Evolutionary conservation across 164 flowering plant genomes (phyloP).

Genomic region (Warburgia ugandensis): DNA sequence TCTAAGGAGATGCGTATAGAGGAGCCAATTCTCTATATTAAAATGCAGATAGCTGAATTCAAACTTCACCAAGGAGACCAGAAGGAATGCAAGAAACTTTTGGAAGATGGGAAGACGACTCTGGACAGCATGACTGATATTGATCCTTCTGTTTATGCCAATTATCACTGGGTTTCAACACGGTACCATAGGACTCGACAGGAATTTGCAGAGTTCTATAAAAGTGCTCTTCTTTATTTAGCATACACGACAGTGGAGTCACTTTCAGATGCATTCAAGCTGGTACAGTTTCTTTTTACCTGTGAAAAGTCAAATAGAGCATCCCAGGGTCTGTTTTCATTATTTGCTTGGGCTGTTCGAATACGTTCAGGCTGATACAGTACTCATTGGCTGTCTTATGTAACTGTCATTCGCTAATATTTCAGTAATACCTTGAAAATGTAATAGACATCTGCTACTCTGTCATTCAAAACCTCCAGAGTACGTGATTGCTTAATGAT

Average conservation of each 20-base stretch:
- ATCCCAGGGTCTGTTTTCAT: too few species aligned
- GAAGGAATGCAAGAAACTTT: conserved; percentile 82
- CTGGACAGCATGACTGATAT: conserved; percentile 96
- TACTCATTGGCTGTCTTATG: too few species aligned
- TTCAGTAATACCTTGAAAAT: too few species aligned
- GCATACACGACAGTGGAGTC: conserved; percentile 96
- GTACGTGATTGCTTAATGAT: too few species aligned
- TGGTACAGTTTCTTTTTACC: too few species aligned
- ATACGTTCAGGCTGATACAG: too few species aligned
- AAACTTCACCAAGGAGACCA: conserved; percentile 66
- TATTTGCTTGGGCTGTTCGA: too few species aligned
- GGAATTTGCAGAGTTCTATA: conserved; percentile 91
- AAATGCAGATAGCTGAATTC: conserved; percentile 80
- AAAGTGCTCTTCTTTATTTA: conserved; percentile 79
- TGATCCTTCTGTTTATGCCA: conserved; percentile 97
- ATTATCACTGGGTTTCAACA: conserved; percentile 85
- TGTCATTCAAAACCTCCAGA: too few species aligned
- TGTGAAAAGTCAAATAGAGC: too few species aligned
- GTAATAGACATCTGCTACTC: too few species aligned
- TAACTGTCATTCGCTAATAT: too few species aligned
- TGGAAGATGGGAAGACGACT: conserved; percentile 84
- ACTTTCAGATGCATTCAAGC: conserved; percentile 86
- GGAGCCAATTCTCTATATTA: conserved; percentile 79
- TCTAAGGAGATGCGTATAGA: conserved; percentile 71
- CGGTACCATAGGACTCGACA: conserved; percentile 65